Evolutionary conservation across 495 filamentous ascomycete species (phyloP).

Genomic region (Hapsidospora chrysogenum): DNA sequence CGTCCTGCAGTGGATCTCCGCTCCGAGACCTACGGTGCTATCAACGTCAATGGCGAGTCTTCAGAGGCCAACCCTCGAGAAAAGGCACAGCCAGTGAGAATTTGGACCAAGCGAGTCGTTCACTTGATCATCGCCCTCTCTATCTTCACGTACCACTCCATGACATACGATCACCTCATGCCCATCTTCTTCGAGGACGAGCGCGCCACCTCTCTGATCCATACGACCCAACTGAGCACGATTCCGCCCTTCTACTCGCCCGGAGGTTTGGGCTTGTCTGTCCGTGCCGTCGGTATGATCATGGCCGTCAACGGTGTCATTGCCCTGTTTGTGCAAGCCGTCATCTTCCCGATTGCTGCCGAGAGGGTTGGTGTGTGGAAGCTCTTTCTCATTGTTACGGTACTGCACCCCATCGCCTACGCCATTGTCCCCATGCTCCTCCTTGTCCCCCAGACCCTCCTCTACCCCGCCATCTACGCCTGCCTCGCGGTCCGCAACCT

Average conservation of each 20-base stretch:
- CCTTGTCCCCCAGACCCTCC: conserved; percentile 36
- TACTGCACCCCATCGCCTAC: conserved; percentile 62
- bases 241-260: conserved; percentile 39
- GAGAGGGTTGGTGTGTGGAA: conserved; percentile 57
- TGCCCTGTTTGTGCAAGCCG: conserved; percentile 60
- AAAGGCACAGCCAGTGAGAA: conserved; percentile 18
- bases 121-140: conserved; percentile 57
- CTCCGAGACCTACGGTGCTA: conserved; percentile 64
- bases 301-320: conserved; percentile 68
- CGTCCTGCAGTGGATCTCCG: conserved; percentile 54
- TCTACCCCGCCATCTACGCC: conserved; percentile 58
- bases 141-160: conserved; percentile 76
- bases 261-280: conserved; percentile 58
- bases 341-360: conserved; percentile 57
- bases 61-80: conserved; percentile 33
- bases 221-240: neutral
- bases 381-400: conserved; percentile 54
- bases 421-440: conserved; percentile 56
- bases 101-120: conserved; percentile 48
- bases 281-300: conserved; percentile 57
- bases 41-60: conserved; percentile 12
- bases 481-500: conserved; percentile 57
- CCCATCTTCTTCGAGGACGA: conserved; percentile 75
- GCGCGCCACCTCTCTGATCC: conserved; percentile 10
- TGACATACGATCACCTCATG: conserved; percentile 73